phyloP scores from a whole-genome alignment of 2,329 filamentous ascomycete species.

The Monilinia fructicola region DNA sequence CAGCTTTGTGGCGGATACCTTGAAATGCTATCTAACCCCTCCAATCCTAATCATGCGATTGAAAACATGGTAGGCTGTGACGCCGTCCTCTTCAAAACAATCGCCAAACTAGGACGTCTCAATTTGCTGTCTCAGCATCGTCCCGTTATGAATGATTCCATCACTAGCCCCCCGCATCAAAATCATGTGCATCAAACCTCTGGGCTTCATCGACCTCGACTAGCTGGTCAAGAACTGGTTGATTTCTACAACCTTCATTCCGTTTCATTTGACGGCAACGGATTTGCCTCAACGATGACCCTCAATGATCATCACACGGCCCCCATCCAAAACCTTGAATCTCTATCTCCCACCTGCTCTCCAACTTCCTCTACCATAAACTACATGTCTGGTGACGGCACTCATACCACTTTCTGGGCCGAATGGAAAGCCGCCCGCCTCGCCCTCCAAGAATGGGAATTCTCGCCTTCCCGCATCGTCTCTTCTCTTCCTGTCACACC shows the following conservation, averaged over 20 bases:
- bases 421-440: constrained; percentile 82
- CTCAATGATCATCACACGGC: constrained; percentile 55
- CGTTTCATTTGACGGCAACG: constrained; percentile 65
- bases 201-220: constrained; percentile 39
- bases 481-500: constrained; percentile 51
- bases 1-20: constrained; percentile 67
- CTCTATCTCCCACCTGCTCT: constrained; percentile 40
- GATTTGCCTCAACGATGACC: constrained; percentile 52
- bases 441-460: constrained; percentile 78
- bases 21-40: constrained; percentile 63
- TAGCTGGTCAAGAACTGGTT: constrained; percentile 45
- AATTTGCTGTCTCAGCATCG: constrained; percentile 78
- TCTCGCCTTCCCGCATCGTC: constrained; percentile 56
- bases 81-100: constrained; percentile 79
- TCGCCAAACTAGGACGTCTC: constrained; percentile 78
- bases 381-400: constrained; percentile 50
- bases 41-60: constrained; percentile 55
- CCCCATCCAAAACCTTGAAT: constrained; percentile 30
- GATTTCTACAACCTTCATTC: constrained; percentile 55
- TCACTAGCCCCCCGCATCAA: constrained; percentile 30
- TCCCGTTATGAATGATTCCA: constrained; percentile 51
- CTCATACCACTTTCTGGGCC: constrained; percentile 70
- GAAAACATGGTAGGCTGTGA: constrained; percentile 91
- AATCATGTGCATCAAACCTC: constrained; percentile 35
- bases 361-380: background rate